Conservation (phyloP, 2,329 filamentous ascomycete species). For the Neofusicoccum sp. region DNA sequence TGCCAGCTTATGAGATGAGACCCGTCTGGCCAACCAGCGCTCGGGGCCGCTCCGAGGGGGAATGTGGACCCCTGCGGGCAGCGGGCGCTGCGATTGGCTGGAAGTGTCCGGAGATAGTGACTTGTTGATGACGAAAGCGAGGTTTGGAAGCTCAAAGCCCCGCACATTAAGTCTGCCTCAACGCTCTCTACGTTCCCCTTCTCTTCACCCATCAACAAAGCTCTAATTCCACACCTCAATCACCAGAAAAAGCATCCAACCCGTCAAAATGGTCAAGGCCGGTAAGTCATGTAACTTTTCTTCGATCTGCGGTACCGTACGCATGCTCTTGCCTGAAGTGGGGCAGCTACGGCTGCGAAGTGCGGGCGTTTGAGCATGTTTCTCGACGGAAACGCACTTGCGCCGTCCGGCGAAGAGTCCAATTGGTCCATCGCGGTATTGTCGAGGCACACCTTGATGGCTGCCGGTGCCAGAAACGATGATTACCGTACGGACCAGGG, state of each 20-base stretch:
- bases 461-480: constrained; percentile 5
- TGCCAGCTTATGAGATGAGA: constrained; percentile 7
- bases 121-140: constrained; percentile 18
- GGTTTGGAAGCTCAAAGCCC: constrained; percentile 11
- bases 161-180: constrained; percentile 7
- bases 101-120: constrained; percentile 12
- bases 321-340: constrained; percentile 32
- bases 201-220: constrained; percentile 10
- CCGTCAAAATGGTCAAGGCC: constrained; percentile 97
- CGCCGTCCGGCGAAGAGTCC: neutral
- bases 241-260: constrained; percentile 35
- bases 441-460: constrained; percentile 19
- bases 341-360: constrained; percentile 34
- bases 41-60: neutral
- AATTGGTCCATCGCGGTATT: constrained; percentile 10
- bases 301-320: constrained; percentile 24
- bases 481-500: constrained; percentile 8
- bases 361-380: constrained; percentile 61
- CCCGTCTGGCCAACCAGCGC: constrained; percentile 3
- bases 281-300: constrained; percentile 61
- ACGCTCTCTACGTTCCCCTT: neutral
- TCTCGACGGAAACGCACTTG: constrained; percentile 8
- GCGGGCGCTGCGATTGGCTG: constrained; percentile 1
- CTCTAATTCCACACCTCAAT: constrained; percentile 29
- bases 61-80: neutral